These are phyloP conservation scores for Globisporangium cederbergense DNA, from an alignment of 352 stramenopile species.

Conservation along the genomic window DNA sequence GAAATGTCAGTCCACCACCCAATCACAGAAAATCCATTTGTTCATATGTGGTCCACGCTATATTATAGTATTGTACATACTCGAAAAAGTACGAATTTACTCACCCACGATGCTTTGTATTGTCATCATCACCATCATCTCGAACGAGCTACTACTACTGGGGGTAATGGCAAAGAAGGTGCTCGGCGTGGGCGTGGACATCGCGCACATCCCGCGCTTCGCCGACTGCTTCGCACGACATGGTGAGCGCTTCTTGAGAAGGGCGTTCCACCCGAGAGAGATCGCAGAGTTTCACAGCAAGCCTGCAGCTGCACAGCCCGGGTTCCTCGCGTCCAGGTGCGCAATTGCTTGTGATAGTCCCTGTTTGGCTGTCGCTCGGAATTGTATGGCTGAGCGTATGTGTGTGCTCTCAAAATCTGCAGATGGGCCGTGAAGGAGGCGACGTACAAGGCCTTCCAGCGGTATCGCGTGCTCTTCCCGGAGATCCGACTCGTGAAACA, in stretches of 20 bases:
- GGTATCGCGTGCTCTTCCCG: conserved; percentile 73
- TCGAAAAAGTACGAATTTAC: neutral
- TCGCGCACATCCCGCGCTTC: conserved; percentile 61
- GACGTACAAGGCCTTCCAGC: conserved; percentile 80
- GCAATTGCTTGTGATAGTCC: neutral
- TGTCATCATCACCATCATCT: neutral
- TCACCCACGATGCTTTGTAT: neutral
- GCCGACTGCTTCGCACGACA: conserved; percentile 47
- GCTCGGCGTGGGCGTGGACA: conserved; percentile 72
- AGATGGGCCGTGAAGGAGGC: conserved; percentile 84
- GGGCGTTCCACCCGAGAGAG: conserved; percentile 62
- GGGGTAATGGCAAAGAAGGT: conserved; percentile 19
- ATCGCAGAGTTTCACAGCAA: conserved; percentile 59
- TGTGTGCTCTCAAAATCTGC: neutral
- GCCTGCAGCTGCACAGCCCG: conserved; percentile 26
- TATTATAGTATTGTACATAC: neutral
- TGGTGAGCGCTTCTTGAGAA: conserved; percentile 56
- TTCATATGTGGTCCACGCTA: neutral
- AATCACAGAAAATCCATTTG: neutral
- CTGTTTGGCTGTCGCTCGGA: neutral
- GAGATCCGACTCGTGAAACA: conserved; percentile 45
- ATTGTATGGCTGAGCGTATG: neutral
- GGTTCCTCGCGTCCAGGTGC: conserved; percentile 65
- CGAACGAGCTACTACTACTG: neutral
- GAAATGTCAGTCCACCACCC: neutral